A percentile compares a stretch with the other conserved stretches of the same genome.
Evolutionary conservation across 176 grass and related monocot species (phyloP).

Genomic region (Oryza coarctata): DNA sequence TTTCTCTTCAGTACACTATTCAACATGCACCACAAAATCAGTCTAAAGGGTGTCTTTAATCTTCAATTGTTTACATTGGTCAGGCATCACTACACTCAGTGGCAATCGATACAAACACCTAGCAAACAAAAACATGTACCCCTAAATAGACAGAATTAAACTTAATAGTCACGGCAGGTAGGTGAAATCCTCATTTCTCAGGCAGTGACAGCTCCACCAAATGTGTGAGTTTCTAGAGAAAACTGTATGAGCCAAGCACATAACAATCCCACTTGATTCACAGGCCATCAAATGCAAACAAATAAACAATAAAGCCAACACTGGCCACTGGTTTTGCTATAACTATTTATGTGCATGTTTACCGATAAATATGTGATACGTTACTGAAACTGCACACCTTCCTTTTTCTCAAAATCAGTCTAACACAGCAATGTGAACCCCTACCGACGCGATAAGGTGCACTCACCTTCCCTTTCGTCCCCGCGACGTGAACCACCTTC

Average conservation of each 20-base stretch:
- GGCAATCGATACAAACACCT: background rate
- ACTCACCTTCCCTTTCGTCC: constrained; percentile 89
- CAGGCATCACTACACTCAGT: background rate
- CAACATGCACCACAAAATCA: background rate
- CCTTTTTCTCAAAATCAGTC: background rate
- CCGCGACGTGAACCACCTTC: constrained; percentile 87
- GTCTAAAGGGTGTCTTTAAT: background rate
- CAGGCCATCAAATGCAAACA: constrained; percentile 2
- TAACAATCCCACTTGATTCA: background rate
- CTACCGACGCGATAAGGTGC: background rate
- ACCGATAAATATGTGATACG: background rate
- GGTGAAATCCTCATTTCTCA: background rate
- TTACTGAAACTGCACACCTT: background rate
- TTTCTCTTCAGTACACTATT: background rate
- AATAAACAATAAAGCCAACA: background rate
- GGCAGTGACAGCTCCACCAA: background rate
- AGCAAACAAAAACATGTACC: background rate
- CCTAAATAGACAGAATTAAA: background rate
- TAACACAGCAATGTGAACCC: background rate
- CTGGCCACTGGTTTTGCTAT: background rate
- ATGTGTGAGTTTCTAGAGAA: constrained; percentile 11
- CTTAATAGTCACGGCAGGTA: background rate
- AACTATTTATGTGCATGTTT: background rate
- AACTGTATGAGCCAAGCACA: background rate
- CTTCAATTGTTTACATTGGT: background rate